These are phyloP conservation scores for Chlorokybus atmophyticus DNA, from an alignment of 139 green algal species.

Conservation along the genomic window DNA sequence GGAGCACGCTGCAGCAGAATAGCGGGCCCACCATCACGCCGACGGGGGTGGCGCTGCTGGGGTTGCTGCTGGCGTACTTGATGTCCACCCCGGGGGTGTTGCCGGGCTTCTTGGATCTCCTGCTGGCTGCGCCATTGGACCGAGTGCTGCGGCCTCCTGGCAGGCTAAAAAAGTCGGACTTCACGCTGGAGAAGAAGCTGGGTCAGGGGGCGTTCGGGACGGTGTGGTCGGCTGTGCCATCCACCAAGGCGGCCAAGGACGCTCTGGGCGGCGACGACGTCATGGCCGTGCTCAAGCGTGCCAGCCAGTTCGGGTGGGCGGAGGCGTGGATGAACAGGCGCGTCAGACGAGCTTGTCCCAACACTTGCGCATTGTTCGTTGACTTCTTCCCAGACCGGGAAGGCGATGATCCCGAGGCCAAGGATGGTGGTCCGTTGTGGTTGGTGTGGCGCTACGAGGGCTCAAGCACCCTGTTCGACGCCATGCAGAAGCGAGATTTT, in stretches of 20 bases:
- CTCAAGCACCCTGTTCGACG: slow-evolving; percentile 21
- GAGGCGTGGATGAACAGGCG: slow-evolving; percentile 99
- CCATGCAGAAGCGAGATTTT: slow-evolving; percentile 58
- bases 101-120: slow-evolving; percentile 26
- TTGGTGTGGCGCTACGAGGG: slow-evolving; percentile 35
- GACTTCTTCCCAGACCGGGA: slow-evolving; percentile 76
- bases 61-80: slow-evolving; percentile 11
- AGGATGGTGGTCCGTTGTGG: slow-evolving; percentile 13
- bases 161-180: too few relatives aligned
- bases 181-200: slow-evolving; percentile 67
- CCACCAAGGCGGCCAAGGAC: too few relatives aligned
- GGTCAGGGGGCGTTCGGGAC: slow-evolving; percentile 82
- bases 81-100: slow-evolving; percentile 22
- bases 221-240: slow-evolving; percentile 61
- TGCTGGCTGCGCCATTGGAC: too few relatives aligned
- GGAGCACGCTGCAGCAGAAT: slow-evolving; percentile 16
- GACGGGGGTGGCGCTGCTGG: slow-evolving; percentile 10
- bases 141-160: too few relatives aligned
- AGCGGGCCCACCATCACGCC: too few relatives aligned
- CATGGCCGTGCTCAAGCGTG: slow-evolving; percentile 48
- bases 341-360: slow-evolving; percentile 51
- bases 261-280: too few relatives aligned
- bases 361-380: slow-evolving; percentile 60
- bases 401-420: neutral
- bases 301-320: slow-evolving; percentile 89